Evolutionary conservation across 2,329 filamentous ascomycete genomes (phyloP).

Genomic region (Hymenoscyphus linearis): DNA sequence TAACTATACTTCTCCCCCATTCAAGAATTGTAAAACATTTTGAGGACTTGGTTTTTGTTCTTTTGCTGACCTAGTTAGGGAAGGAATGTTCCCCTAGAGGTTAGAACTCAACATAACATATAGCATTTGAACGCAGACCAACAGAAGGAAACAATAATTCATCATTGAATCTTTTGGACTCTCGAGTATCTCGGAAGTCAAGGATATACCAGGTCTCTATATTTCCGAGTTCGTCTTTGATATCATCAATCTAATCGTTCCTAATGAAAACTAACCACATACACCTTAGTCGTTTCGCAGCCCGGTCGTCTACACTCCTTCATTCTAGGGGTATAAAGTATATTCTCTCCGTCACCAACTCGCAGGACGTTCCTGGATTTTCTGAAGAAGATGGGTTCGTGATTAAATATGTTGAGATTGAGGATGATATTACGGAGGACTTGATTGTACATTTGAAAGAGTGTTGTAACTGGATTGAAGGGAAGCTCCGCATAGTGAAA

Average conservation of each 20-base stretch:
- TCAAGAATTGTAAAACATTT: neutral
- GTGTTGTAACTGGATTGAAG: conserved; percentile 22
- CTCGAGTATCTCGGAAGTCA: neutral
- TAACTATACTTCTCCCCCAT: neutral
- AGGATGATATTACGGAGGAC: conserved; percentile 22
- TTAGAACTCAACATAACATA: too few relatives aligned
- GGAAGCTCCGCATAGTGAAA: neutral
- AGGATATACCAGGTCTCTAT: neutral
- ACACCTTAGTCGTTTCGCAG: conserved; percentile 8
- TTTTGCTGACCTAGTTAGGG: too few relatives aligned
- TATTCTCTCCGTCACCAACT: conserved; percentile 8
- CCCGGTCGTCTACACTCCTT: conserved; percentile 7
- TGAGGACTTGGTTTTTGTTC: too few relatives aligned
- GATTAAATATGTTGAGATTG: conserved; percentile 18
- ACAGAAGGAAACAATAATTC: neutral
- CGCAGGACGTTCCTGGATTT: conserved; percentile 8
- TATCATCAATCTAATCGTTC: too few relatives aligned
- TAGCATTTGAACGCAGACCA: too few relatives aligned
- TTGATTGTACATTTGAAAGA: conserved; percentile 19
- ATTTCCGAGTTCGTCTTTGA: neutral
- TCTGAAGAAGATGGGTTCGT: neutral
- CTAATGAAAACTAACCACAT: too few relatives aligned
- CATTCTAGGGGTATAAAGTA: conserved; percentile 1
- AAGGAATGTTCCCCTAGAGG: too few relatives aligned
- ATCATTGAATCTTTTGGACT: neutral